Evolutionary conservation across 306 rosid species (phyloP).

Genomic region (Geum urbanum): DNA sequence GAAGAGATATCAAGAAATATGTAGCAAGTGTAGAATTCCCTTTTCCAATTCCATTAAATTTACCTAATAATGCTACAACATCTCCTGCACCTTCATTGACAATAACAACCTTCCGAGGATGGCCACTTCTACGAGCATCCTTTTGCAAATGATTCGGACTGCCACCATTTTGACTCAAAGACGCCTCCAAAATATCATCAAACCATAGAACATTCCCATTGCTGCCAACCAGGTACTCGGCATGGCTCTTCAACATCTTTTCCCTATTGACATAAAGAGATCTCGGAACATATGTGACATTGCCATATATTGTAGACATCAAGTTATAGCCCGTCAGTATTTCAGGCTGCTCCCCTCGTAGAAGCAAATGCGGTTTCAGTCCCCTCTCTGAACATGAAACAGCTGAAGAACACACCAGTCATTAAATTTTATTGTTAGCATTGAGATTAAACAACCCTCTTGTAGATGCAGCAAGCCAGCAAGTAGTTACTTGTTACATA

Average conservation of each 20-base stretch:
- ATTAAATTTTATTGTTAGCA: conserved; percentile 12
- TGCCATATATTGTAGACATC: conserved; percentile 82
- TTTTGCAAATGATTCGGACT: conserved; percentile 28
- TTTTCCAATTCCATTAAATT: conserved; percentile 24
- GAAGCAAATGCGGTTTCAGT: conserved; percentile 66
- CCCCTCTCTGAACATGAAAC: conserved; percentile 87
- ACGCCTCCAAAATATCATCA: conserved; percentile 53
- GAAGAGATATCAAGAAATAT: conserved; percentile 20
- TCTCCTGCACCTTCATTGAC: conserved; percentile 94
- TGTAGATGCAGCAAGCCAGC: conserved; percentile 5
- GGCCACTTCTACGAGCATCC: conserved; percentile 37
- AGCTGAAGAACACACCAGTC: conserved; percentile 45
- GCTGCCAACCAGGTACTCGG: conserved; percentile 53
- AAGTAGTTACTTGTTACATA: conserved; percentile 31
- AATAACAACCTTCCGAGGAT: conserved; percentile 52
- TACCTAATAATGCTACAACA: conserved; percentile 88
- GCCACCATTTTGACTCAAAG: conserved; percentile 29
- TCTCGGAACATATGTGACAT: conserved; percentile 76
- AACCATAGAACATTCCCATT: conserved; percentile 48
- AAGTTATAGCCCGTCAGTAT: conserved; percentile 83
- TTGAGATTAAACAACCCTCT: conserved; percentile 11
- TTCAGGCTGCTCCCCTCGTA: conserved; percentile 90
- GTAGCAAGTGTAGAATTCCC: conserved; percentile 8
- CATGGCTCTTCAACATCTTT: conserved; percentile 61
- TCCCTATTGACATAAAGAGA: conserved; percentile 65